Base-by-base conservation (phyloP, 495 filamentous ascomycete species). In the Antarctomyces pellizariae region DNA sequence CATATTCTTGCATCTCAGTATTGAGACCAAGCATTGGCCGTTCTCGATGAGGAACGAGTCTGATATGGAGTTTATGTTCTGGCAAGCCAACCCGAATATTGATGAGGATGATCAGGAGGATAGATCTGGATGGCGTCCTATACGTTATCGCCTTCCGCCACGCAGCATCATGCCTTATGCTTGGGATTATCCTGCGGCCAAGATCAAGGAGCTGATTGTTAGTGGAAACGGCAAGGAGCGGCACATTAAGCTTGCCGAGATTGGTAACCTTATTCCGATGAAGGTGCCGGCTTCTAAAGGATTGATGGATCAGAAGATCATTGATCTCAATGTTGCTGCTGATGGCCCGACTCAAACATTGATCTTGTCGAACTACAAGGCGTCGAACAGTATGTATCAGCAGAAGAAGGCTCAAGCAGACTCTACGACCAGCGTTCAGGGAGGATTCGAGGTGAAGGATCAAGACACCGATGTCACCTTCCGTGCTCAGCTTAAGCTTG, bases 141-240 rank as follows among this genome's bases (percentile, higher is more conserved):
- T 95, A 35, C 57, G 77, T 20, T 97, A 97, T 45, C 75, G 83
- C n/a, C 62, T 97, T 8, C 86, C 86, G 2, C 68, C 82, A 4
- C 63, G 89, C 17, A 93, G 84, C 46, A 91, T 95, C 49, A 97
- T 97, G 86, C 84, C 89, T 3, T 97, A 97, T 44, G 84, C 86
- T 16, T 97, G 86, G 86, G 89, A 97, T 44, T 95, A 86, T 51
- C 86, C 86, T 1, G 82, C 86, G 3, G 78, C 80, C n/a, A 92
- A 90, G 49, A 73, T 73, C 49, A 91, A 86, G 46, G 83, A 91
- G 43, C 62, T 95, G 18, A 64, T 91, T 22, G 59, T 97, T 42
- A 70, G 52, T 21, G 71, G 73, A 13, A 67, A 73, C 39, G 69
- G 67, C 26, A 83, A 74, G 45, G 75, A 84, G 36, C 62, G 84